phyloP scores from a whole-genome alignment of 2,329 filamentous ascomycete species.

The Alternaria sp. region DNA sequence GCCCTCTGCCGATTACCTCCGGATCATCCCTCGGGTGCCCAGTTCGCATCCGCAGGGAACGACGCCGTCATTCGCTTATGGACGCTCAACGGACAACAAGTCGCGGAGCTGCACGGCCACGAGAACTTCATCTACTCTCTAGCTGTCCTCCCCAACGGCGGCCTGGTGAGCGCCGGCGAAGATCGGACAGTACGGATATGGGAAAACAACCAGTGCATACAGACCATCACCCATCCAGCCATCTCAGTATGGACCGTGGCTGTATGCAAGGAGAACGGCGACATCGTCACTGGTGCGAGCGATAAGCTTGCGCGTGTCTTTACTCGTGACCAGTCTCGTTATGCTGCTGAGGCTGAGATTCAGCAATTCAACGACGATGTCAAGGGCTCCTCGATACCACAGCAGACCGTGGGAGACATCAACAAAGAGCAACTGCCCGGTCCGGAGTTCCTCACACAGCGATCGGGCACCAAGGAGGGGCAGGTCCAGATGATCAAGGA shows the following conservation, averaged over 20 bases:
- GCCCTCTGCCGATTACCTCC: constrained; percentile 84
- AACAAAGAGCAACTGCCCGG: constrained; percentile 93
- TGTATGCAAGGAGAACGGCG: constrained; percentile 81
- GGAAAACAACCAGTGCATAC: constrained; percentile 81
- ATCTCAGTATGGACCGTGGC: constrained; percentile 96
- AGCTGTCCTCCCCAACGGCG: constrained; percentile 77
- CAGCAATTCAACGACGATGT: constrained; percentile 83
- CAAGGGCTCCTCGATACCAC: constrained; percentile 83
- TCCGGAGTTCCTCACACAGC: constrained; percentile 82
- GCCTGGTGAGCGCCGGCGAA: constrained; percentile 90
- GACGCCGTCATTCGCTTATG: constrained; percentile 89
- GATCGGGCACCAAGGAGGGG: constrained; percentile 92
- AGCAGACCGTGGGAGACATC: constrained; percentile 78
- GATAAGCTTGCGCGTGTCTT: constrained; percentile 88
- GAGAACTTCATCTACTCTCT: constrained; percentile 95
- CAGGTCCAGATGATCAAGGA: constrained; percentile 93
- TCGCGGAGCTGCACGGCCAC: constrained; percentile 84
- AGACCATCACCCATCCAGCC: constrained; percentile 96
- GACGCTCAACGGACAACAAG: constrained; percentile 78
- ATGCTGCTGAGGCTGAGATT: constrained; percentile 73
- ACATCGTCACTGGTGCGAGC: constrained; percentile 93
- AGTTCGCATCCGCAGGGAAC: constrained; percentile 95
- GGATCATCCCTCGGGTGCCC: constrained; percentile 79
- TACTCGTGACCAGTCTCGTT: constrained; percentile 72
- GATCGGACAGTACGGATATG: constrained; percentile 93